Percentiles rank a stretch among this genome's conserved stretches.
phyloP scores from a whole-genome alignment of 176 grass and related monocot genomes.

The Ensete ventricosum region DNA sequence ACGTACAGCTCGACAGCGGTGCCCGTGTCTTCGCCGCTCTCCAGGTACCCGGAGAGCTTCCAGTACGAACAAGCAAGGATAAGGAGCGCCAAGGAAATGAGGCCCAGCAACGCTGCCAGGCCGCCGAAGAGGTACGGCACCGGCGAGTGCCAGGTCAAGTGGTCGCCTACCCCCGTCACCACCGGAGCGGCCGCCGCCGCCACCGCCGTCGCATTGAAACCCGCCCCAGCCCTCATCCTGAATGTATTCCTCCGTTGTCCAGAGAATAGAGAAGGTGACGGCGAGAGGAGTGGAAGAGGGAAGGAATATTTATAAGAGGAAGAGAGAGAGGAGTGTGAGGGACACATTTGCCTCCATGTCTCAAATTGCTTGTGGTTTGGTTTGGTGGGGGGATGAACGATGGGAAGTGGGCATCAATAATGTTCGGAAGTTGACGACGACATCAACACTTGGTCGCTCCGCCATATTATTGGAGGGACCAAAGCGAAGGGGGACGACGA shows the following conservation, averaged over 20 bases:
- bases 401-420: too few species aligned
- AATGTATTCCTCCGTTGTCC: not conserved
- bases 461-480: too few species aligned
- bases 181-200: conserved; percentile 20
- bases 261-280: too few species aligned
- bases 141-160: conserved; percentile 84
- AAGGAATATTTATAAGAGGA: not conserved
- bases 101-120: conserved; percentile 81
- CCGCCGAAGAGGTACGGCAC: conserved; percentile 91
- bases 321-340: not conserved
- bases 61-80: conserved; percentile 93
- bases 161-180: conserved; percentile 20
- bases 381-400: too few species aligned
- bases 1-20: not conserved
- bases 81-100: conserved; percentile 82
- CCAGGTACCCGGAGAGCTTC: conserved; percentile 83
- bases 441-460: too few species aligned
- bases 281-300: not conserved
- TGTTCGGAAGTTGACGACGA: too few species aligned
- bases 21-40: conserved; percentile 21
- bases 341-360: too few species aligned
- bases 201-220: conserved; percentile 45
- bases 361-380: too few species aligned
- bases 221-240: conserved; percentile 67
- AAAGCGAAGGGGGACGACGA: too few species aligned